phyloP scores from a whole-genome alignment of 1,284 basidiomycete genomes.

The Inonotus obliquus region DNA sequence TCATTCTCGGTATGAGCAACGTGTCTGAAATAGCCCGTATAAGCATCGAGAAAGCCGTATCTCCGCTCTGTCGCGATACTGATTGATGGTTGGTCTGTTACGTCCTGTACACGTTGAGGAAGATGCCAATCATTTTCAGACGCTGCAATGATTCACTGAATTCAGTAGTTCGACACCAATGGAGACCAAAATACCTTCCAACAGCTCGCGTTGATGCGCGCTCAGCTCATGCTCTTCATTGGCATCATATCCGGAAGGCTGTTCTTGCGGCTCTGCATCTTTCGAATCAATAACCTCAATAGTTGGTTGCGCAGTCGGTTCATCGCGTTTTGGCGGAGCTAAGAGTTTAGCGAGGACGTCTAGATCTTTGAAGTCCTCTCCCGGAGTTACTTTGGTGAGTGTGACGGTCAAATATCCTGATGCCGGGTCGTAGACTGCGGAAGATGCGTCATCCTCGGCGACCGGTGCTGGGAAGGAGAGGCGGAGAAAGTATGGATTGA shows the following conservation, averaged over 20 bases:
- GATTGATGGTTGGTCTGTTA: slow-evolving; percentile 29
- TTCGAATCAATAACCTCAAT: slow-evolving; percentile 62
- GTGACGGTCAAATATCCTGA: slow-evolving; percentile 67
- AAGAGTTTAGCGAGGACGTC: slow-evolving; percentile 72
- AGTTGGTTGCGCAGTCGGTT: slow-evolving; percentile 34
- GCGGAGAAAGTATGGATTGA: slow-evolving; percentile 78
- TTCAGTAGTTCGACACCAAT: slow-evolving; percentile 10
- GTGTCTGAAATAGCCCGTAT: slow-evolving; percentile 70
- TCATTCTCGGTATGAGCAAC: slow-evolving; percentile 71
- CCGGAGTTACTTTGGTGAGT: slow-evolving; percentile 59
- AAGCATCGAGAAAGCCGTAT: slow-evolving; percentile 71
- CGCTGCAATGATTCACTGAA: slow-evolving; percentile 38
- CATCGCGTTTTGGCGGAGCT: slow-evolving; percentile 50
- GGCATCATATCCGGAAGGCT: slow-evolving; percentile 34
- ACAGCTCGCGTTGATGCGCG: slow-evolving; percentile 44
- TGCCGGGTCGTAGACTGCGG: slow-evolving; percentile 66
- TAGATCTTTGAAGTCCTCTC: slow-evolving; percentile 67
- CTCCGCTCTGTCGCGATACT: slow-evolving; percentile 39
- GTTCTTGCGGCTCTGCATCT: slow-evolving; percentile 20
- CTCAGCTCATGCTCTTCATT: slow-evolving; percentile 38
- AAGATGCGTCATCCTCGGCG: slow-evolving; percentile 65
- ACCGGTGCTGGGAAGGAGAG: slow-evolving; percentile 52
- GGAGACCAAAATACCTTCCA: slow-evolving; percentile 42
- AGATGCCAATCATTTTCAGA: slow-evolving; percentile 74
- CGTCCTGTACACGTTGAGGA: slow-evolving; percentile 51